These are phyloP conservation scores for Petunia axillaris DNA, from an alignment of 257 asterid species.

Conservation along the genomic window DNA sequence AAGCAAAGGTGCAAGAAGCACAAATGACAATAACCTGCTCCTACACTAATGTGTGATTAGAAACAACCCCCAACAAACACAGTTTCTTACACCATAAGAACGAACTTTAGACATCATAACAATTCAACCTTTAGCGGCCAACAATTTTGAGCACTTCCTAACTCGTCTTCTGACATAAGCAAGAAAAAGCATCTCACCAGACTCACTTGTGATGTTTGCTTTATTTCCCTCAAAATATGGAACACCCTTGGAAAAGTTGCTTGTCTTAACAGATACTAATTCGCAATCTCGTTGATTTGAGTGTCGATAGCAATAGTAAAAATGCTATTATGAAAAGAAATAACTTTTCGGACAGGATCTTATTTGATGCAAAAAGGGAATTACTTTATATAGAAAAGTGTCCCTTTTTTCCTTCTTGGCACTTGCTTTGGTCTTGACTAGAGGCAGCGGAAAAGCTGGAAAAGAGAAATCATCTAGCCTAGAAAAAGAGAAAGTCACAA, in stretches of 20 bases:
- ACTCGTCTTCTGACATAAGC: background rate
- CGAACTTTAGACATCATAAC: background rate
- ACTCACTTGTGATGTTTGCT: background rate
- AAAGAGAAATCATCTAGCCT: slow-evolving; percentile 5
- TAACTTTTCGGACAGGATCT: background rate
- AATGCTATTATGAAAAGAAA: background rate
- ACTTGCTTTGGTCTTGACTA: background rate
- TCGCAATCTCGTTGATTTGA: background rate
- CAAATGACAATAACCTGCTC: no score
- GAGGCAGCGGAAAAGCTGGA: slow-evolving; percentile 20
- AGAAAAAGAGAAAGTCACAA: background rate
- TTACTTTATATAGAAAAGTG: background rate
- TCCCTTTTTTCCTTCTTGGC: background rate
- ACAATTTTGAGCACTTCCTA: background rate
- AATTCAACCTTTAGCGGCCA: background rate
- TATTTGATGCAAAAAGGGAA: background rate
- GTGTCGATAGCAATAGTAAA: background rate
- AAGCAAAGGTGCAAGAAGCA: no score
- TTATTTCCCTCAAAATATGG: background rate
- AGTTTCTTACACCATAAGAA: background rate
- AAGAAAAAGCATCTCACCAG: background rate
- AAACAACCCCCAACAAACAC: background rate
- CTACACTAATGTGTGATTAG: no score
- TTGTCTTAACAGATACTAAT: background rate
- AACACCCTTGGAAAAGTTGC: background rate